These are phyloP conservation scores for Coniochaeta sp. DNA, from an alignment of 2,329 filamentous ascomycete genomes.

Conservation along the genomic window DNA sequence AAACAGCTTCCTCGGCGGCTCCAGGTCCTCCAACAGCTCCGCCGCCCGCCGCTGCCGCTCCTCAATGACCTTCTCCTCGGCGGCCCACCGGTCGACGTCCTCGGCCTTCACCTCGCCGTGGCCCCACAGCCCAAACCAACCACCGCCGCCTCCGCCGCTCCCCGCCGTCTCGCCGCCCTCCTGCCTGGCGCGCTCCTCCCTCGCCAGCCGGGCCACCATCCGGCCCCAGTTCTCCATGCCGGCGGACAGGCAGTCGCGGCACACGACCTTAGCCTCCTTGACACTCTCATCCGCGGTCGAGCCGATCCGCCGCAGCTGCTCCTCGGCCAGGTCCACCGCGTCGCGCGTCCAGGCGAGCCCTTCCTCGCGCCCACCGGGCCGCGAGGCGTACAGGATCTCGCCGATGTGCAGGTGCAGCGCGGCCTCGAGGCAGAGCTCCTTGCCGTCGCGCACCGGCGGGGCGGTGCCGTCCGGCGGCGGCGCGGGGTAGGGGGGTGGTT, in stretches of 20 bases:
- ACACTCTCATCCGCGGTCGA: slow-evolving; percentile 18
- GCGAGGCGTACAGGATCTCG: slow-evolving; percentile 77
- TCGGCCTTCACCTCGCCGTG: slow-evolving; percentile 20
- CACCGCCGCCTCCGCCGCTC: background rate
- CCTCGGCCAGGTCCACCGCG: slow-evolving; percentile 73
- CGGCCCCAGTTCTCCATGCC: slow-evolving; percentile 75
- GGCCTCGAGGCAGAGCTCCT: slow-evolving; percentile 75
- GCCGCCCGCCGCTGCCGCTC: slow-evolving; percentile 43
- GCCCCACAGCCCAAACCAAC: slow-evolving; percentile 33
- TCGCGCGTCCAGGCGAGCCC: slow-evolving; percentile 87
- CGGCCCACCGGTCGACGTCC: slow-evolving; percentile 42
- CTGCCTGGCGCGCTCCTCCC: slow-evolving; percentile 35
- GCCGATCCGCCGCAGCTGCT: slow-evolving; percentile 46
- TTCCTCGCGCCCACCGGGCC: slow-evolving; percentile 48
- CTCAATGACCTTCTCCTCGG: slow-evolving; percentile 46
- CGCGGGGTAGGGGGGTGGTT: slow-evolving; percentile 59
- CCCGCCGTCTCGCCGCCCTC: no score
- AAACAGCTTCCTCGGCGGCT: slow-evolving; percentile 20
- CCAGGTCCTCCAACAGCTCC: slow-evolving; percentile 43
- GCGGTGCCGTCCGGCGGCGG: slow-evolving; percentile 63
- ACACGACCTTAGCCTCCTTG: slow-evolving; percentile 47
- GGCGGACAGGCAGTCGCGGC: slow-evolving; percentile 68
- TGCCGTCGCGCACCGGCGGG: slow-evolving; percentile 55
- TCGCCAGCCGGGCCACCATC: slow-evolving; percentile 65
- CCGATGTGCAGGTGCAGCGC: slow-evolving; percentile 85